phyloP scores from a whole-genome alignment of 164 flowering plant species.

The Stephania cephalantha region DNA sequence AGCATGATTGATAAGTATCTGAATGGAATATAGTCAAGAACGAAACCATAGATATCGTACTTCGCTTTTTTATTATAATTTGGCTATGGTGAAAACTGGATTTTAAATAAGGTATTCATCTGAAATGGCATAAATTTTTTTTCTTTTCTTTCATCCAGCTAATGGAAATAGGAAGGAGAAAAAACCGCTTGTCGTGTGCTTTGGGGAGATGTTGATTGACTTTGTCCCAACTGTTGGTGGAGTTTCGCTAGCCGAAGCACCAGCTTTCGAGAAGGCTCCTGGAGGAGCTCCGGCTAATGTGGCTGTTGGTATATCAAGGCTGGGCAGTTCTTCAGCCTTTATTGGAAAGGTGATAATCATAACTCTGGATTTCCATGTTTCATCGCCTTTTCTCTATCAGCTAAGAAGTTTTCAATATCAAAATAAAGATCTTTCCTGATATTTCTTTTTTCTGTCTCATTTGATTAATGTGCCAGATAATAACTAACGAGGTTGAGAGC shows the following conservation, averaged over 20 bases:
- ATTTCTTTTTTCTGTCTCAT: not conserved
- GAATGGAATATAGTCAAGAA: not conserved
- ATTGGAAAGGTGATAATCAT: slow-evolving; percentile 61
- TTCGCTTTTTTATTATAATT: not conserved
- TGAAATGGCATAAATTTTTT: not conserved
- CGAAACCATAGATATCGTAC: not conserved
- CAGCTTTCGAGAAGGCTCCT: slow-evolving; percentile 75
- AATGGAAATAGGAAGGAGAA: slow-evolving; percentile 15
- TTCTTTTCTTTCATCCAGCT: slow-evolving; percentile 3
- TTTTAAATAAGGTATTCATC: not conserved
- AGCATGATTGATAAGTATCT: not conserved
- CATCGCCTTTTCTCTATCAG: not conserved
- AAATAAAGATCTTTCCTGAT: not conserved
- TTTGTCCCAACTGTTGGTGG: slow-evolving; percentile 78
- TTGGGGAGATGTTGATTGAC: slow-evolving; percentile 89
- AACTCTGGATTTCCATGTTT: not conserved
- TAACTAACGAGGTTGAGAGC: not conserved
- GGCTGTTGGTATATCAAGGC: slow-evolving; percentile 67
- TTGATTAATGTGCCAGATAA: not conserved
- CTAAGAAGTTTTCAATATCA: not conserved
- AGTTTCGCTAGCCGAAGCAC: slow-evolving; percentile 88
- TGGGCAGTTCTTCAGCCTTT: slow-evolving; percentile 81
- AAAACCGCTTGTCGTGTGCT: slow-evolving; percentile 58
- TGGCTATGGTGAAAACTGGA: not conserved
- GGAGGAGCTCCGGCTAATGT: slow-evolving; percentile 98